Conservation (phyloP, 257 asterid species). For the Solanum appendiculatum region DNA sequence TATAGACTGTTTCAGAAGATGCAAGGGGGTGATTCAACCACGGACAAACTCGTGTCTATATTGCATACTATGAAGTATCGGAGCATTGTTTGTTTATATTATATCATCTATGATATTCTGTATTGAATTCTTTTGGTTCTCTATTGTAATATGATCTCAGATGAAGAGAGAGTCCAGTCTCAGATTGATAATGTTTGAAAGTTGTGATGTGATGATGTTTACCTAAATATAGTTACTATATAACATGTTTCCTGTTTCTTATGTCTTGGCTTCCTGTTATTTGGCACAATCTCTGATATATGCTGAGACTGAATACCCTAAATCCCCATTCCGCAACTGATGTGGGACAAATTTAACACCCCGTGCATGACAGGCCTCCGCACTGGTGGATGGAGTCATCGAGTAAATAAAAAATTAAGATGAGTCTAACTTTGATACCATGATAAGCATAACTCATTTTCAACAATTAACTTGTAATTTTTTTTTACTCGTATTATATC, state of each 20-base stretch:
- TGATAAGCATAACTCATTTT: background rate
- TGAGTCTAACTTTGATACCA: background rate
- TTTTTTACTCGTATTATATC: too few relatives aligned
- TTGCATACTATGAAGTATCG: conserved; percentile 1
- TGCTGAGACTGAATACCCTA: background rate
- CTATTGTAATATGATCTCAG: background rate
- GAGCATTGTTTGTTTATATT: conserved; percentile 19
- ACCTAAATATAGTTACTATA: background rate
- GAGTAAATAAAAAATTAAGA: background rate
- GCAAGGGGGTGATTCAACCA: background rate
- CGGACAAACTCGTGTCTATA: background rate
- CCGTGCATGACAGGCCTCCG: background rate
- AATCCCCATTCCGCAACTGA: background rate
- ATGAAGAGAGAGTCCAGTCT: background rate
- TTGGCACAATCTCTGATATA: background rate
- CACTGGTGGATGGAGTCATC: background rate
- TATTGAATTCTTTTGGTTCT: conserved; percentile 4
- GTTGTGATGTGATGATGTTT: background rate
- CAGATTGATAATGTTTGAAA: background rate
- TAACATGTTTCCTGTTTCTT: background rate
- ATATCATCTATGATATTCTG: conserved; percentile 11
- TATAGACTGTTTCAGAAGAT: conserved; percentile 30
- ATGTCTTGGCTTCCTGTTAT: background rate
- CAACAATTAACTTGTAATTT: too few relatives aligned
- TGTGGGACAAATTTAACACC: background rate